Base-by-base conservation (phyloP, 306 rosid species). In the Cotoneaster glaucophyllus region DNA sequence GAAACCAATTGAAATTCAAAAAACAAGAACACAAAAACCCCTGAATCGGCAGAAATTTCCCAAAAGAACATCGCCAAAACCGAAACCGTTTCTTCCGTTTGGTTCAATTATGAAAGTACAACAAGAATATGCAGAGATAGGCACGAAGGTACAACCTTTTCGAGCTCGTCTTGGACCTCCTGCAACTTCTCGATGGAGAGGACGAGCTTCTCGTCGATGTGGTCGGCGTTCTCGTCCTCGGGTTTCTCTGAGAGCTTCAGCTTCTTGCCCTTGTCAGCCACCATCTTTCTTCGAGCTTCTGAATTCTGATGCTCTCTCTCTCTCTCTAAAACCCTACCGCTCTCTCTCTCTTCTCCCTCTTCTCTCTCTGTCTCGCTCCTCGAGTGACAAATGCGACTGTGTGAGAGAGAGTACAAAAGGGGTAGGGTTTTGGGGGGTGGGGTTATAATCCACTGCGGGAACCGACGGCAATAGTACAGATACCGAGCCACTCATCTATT, bases 121-220 rank as follows among this genome's bases (percentile, higher is more conserved):
- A 4, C 1, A 4, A n/a, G 14, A 0, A 26, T 61, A 74, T 44
- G 37, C 4, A 22, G 11, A 41, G 31, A 41, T 6, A 22, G 64
- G 26, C 2, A 13, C n/a, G 24, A 45, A 12, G 34, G 48, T 8
- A 34, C 32, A 4, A 93, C 98, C 96, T 91, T 91, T 75, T 91
- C 97, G 67, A 93, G 96, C 72, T 91, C 93, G 73, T 93, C 98
- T 80, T 91, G 98, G 81, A 90, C 86, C 82, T 91, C 96, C 87
- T 93, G 96, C 84, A 93, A 75, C 70, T 91, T 93, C 81, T 93
- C 96, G 74, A 91, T 86, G 75, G 93, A 86, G 56, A 86, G 86
- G 72, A 93, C 86, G 75, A 93, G 97, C 75, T 93, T 85, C 72
- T 79, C 94, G 22, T 91, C 91, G 71, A 91, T 82, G 32, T 79